A percentile compares a stretch with the other conserved stretches of the same genome.
These are phyloP conservation scores for Colletotrichum orchidophilum DNA, from an alignment of 2,329 filamentous ascomycete species.

Conservation along the genomic window DNA sequence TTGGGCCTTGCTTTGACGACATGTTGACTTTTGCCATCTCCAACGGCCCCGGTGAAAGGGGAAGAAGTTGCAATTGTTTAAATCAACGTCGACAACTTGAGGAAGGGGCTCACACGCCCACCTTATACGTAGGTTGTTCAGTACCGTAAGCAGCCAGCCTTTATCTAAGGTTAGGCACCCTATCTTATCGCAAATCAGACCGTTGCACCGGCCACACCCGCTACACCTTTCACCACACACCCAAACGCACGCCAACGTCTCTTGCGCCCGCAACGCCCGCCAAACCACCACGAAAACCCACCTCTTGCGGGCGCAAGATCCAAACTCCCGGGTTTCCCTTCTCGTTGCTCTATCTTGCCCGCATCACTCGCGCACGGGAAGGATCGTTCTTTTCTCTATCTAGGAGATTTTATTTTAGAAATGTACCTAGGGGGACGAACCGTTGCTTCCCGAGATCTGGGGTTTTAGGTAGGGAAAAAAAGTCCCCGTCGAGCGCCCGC, in stretches of 20 bases:
- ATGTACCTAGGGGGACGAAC: neutral
- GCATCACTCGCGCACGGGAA: neutral
- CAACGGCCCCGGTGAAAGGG: neutral
- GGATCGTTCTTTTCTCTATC: neutral
- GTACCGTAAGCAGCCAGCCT: neutral
- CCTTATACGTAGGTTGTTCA: neutral
- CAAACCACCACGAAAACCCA: constrained; percentile 24
- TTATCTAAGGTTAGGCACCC: no score
- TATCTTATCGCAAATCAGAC: neutral
- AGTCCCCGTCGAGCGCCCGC: neutral
- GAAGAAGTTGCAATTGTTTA: neutral
- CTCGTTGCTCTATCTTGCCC: neutral
- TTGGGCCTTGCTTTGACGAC: constrained; percentile 19
- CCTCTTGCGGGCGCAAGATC: constrained; percentile 31
- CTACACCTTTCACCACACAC: neutral
- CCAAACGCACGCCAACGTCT: neutral
- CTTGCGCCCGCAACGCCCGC: constrained; percentile 28
- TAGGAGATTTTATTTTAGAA: neutral
- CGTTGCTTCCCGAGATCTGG: constrained; percentile 24
- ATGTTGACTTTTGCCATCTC: neutral
- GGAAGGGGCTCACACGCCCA: neutral
- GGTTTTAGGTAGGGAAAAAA: neutral
- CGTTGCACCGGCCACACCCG: neutral
- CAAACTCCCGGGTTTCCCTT: constrained; percentile 22
- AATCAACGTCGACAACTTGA: neutral